Percentiles rank a stretch among this genome's conserved stretches.
Evolutionary conservation across 352 stramenopile genomes (phyloP).

Genomic region (Blastocystis sp.): DNA sequence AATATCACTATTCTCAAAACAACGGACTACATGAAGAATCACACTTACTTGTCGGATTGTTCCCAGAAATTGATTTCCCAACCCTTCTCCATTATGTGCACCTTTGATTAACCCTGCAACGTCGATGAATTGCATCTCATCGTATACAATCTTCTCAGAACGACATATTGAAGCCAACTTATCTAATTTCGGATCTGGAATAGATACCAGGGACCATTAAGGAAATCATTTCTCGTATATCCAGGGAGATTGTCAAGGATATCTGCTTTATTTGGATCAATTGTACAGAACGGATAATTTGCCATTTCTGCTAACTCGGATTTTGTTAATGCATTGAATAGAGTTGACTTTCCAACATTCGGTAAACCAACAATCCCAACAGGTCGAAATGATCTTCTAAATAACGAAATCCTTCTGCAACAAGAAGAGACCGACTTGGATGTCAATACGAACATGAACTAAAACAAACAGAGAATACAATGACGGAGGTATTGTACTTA

Average conservation of each 20-base stretch:
- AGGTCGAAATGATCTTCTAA: slow-evolving; percentile 71
- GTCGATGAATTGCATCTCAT: slow-evolving; percentile 81
- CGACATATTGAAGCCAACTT: slow-evolving; percentile 6
- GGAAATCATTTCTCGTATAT: slow-evolving; percentile 56
- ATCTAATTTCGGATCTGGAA: slow-evolving; percentile 48
- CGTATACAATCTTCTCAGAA: slow-evolving; percentile 50
- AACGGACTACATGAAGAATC: slow-evolving; percentile 81
- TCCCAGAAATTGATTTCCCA: slow-evolving; percentile 82
- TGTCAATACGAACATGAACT: not conserved
- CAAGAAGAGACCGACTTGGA: not conserved
- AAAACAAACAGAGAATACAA: not conserved
- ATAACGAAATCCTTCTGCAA: not conserved
- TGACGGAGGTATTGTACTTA: not conserved
- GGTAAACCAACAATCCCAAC: slow-evolving; percentile 83
- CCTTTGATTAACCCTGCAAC: slow-evolving; percentile 81
- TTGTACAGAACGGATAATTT: slow-evolving; percentile 85
- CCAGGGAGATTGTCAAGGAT: slow-evolving; percentile 76
- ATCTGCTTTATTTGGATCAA: slow-evolving; percentile 81
- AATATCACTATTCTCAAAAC: slow-evolving; percentile 83
- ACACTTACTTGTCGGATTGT: slow-evolving; percentile 82
- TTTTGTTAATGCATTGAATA: slow-evolving; percentile 83
- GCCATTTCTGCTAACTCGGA: slow-evolving; percentile 79
- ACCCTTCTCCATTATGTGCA: slow-evolving; percentile 78
- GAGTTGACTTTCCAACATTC: slow-evolving; percentile 82
- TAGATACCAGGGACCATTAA: slow-evolving; percentile 49